Base-by-base conservation (phyloP, 352 stramenopile species). In the Aphanomyces invadans region DNA sequence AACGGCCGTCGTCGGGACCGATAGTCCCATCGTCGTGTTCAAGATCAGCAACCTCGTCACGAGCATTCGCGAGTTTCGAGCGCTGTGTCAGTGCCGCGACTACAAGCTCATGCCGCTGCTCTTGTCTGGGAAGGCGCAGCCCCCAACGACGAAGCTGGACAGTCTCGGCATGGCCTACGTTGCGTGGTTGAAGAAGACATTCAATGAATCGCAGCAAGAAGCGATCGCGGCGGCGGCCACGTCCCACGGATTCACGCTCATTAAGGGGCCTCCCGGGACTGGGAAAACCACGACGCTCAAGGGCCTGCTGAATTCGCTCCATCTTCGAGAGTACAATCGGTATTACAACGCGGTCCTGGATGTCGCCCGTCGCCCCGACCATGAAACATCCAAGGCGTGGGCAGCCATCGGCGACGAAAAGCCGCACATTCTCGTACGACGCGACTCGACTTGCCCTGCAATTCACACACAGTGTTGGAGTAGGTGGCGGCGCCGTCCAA, bases 251-350 rank as follows among this genome's bases (percentile, higher is more conserved):
- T 97, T 97, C 62, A 96, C 88, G 33, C 59, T 97, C 32, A 96
- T 97, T 73, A 97, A 97, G 66, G 90, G 86, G 11, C 86, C 86
- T 1, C 81, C 86, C 51, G 87, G 89, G 0, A 97, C 90, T 31
- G 90, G 90, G 54, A 97, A 97, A 70, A 97, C 90, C 4, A 96
- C 88, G 11, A 97, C 90, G 4, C 74, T 97, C 3, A 95, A 95
- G 68, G 90, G 88, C 0, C 62, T 97, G 55, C 73, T 97, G 11
- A 97, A 97, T 62, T 95, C 88, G 39, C 70, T 97, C 21, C 90
- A 97, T 78, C 71, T 97, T 52, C 84, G 88, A 12, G 89, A 97
- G 68, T 97, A 96, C 72, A 96, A 92, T 68, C 76, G 82, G 28
- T 97, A 96, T 69, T 97, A 96, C 70, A 95, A 96, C 53, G 87